Base-by-base conservation (phyloP, 768 basidiomycete species). In the Trametes punicea region DNA sequence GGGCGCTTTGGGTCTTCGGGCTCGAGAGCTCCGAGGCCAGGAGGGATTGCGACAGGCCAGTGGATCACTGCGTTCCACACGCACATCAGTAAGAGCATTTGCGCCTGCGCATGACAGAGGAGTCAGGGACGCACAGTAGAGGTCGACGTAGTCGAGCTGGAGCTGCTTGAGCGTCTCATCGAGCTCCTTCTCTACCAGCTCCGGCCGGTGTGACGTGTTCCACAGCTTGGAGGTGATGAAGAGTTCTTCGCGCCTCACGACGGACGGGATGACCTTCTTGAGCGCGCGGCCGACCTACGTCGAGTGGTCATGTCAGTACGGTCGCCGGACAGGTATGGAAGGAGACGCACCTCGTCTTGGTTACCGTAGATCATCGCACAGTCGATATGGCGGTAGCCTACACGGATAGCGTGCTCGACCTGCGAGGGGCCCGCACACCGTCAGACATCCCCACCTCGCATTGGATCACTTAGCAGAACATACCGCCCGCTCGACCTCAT, bases 311-410 rank as follows among this genome's bases (percentile, higher is more conserved):
- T 18, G 33, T 26, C 18, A 26, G 25, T 16, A 10, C 42, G 11
- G 20, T 49, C 40, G 53, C n/a, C 2, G 15, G 33, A 4, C 40
- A n/a, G 44, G n/a, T n/a, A 9, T 2, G 16, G n/a, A 23, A 13
- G 15, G 34, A 30, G 13, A 33, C 63, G 54, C 46, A 72, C 73
- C 71, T 88, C 88, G 55, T 83, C 76, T 70, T 92, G 91, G 70
- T 93, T 94, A 59, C 75, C 67, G 71, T 93, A 93, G 44, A 88
- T 75, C 80, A 81, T 80, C 3, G 91, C 92, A 18, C 89, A 79
- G 70, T 95, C 92, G 61, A 95, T 81, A 71, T 95, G 92, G 46
- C 89, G 78, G 69, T 93, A 93, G 1, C 90, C 90, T 26, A 80
- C 78, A 49, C 78, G 75, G 30, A 94, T 78, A 26, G 92, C 91